Conservation (phyloP, 495 filamentous ascomycete species). For the Aspergillus heteromorphus region DNA sequence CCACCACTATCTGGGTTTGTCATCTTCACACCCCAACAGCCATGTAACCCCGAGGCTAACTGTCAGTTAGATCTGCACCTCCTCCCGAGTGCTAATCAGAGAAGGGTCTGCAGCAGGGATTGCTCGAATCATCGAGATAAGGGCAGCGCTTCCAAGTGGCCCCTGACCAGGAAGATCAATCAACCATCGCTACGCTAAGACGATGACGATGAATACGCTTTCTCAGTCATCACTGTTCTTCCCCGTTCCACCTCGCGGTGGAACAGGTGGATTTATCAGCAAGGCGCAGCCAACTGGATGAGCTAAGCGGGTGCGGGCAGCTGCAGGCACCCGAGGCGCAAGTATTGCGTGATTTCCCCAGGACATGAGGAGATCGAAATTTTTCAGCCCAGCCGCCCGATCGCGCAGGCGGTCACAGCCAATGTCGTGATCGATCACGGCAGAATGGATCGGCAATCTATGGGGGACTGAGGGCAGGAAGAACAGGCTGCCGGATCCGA, state of each 20-base stretch:
- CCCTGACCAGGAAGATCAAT: not conserved
- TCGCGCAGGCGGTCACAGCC: conserved; percentile 28
- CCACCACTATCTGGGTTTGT: not conserved
- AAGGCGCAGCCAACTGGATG: conserved; percentile 1
- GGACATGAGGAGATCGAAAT: conserved; percentile 21
- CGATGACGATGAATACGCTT: not conserved
- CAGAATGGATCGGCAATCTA: conserved; percentile 27
- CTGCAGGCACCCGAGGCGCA: conserved; percentile 25
- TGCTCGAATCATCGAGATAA: not conserved
- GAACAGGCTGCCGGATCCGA: conserved; percentile 17
- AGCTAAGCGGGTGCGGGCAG: conserved; percentile 16
- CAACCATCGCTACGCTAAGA: no score
- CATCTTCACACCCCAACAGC: not conserved
- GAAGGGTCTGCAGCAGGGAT: not conserved
- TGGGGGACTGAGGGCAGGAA: conserved; percentile 23
- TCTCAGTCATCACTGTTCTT: not conserved
- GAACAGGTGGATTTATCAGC: conserved; percentile 26
- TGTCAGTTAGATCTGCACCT: not conserved
- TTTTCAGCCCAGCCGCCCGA: conserved; percentile 18
- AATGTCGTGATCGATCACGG: conserved; percentile 34
- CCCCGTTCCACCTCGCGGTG: conserved; percentile 6
- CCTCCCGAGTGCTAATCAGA: not conserved
- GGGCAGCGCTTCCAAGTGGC: not conserved
- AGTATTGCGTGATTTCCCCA: conserved; percentile 38
- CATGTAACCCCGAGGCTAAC: not conserved